Base-by-base conservation (phyloP, 2,329 filamentous ascomycete species). In the Oidium heveae region DNA sequence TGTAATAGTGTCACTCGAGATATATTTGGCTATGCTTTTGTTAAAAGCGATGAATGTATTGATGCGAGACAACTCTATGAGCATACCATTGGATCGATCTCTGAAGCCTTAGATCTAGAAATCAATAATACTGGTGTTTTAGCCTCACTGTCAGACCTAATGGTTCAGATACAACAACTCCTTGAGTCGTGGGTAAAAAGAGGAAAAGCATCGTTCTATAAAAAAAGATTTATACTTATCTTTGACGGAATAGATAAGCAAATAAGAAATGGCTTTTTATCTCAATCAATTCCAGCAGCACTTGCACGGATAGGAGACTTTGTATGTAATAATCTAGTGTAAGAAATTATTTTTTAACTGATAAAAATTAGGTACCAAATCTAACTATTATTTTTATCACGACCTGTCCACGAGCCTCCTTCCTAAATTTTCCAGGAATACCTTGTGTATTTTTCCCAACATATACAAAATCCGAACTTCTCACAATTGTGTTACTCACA, bases 201-300 rank as follows among this genome's bases (percentile, higher is more conserved):
- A 43, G 41, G 60, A 63, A 20, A 55, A 55, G 43, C 41, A 32
- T 28, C 24, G 24, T 28, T 3, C 6, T 28, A 3, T 28, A 56
- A 61, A 64, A 50, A 71, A 70, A 59, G 81, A 59, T 87, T 94
- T 61, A 79, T 89, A 9, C 68, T 96, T 56, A 84, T 95, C 12
- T 74, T 96, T 58, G 91, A 96, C 69, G 85, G 79, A 12, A 81
- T 96, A 56, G 89, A 96, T 66, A 76, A 74, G 58, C 84, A 94
- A 66, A 74, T 82, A 62, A 89, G 96, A 63, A 79, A 83, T 6
- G 24, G 24, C 3, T 3, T 28, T 28, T 22, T 46, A 13, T 78
- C 84, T 6, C 74, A 79, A 2, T 94, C 86, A 1, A 68, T 96
- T 15, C 69, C 94, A 4, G 80, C 88, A 34, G 87, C 85, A 13